A percentile compares a stretch with the other conserved stretches of the same genome.
Conservation (phyloP, 2,329 filamentous ascomycete species). For the Arthrobotrys sinensis region DNA sequence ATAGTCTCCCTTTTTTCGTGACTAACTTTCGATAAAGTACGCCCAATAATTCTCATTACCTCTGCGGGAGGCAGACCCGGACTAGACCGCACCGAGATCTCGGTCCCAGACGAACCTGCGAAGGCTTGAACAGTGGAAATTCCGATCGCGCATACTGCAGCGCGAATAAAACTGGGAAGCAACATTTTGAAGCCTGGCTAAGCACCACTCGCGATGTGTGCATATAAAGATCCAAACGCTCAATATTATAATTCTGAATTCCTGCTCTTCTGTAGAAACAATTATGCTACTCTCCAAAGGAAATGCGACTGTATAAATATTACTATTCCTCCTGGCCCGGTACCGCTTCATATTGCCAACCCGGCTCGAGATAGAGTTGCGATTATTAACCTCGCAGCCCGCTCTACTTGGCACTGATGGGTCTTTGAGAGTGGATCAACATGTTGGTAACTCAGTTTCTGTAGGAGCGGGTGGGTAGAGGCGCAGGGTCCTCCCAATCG, state of each 20-base stretch:
- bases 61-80: slow-evolving; percentile 14
- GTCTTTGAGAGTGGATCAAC: neutral
- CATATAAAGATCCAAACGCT: neutral
- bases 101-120: slow-evolving; percentile 5
- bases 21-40: slow-evolving; percentile 32
- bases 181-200: slow-evolving; percentile 26
- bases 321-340: neutral
- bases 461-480: slow-evolving; percentile 5
- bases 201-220: neutral
- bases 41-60: slow-evolving; percentile 38
- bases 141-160: slow-evolving; percentile 17
- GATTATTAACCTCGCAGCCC: neutral
- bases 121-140: neutral
- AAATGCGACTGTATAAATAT: neutral
- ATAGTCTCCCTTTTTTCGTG: slow-evolving; percentile 62
- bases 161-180: slow-evolving; percentile 12
- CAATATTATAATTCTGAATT: no score
- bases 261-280: no score
- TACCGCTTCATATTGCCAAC: neutral
- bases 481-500: neutral
- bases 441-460: neutral
- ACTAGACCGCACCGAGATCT: slow-evolving; percentile 30
- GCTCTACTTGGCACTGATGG: neutral
- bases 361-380: neutral
- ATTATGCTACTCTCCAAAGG: neutral